Evolutionary conservation across 2,329 filamentous ascomycete genomes (phyloP).

Genomic region (Neonectria neomacrospora): DNA sequence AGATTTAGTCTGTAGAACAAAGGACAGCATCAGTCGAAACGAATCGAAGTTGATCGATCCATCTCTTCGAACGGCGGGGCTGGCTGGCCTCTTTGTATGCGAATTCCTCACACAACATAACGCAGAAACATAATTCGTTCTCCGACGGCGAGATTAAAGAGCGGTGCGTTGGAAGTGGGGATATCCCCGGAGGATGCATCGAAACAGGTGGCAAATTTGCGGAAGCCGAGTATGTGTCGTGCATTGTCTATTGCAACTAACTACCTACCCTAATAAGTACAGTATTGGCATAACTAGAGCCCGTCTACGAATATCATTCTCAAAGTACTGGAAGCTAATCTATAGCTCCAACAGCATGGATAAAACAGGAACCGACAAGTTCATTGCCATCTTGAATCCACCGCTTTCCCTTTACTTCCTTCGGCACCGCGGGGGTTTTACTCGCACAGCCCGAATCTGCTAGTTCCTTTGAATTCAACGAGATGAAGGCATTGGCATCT

Average conservation of each 20-base stretch:
- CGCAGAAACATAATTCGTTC: slow-evolving; percentile 38
- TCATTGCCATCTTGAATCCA: neutral
- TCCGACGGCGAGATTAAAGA: neutral
- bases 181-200: neutral
- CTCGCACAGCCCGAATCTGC: neutral
- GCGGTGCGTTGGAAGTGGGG: neutral
- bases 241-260: neutral
- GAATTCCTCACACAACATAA: slow-evolving; percentile 28
- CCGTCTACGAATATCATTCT: neutral
- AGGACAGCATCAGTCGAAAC: neutral
- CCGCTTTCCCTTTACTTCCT: slow-evolving; percentile 6
- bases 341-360: slow-evolving; percentile 17
- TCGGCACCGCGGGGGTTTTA: neutral
- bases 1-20: neutral
- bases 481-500: slow-evolving; percentile 6
- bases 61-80: neutral
- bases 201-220: neutral
- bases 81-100: slow-evolving; percentile 27
- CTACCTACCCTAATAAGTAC: neutral
- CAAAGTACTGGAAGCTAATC: neutral
- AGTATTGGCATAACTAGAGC: neutral
- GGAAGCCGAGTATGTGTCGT: neutral
- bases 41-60: neutral
- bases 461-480: neutral
- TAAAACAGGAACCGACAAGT: slow-evolving; percentile 4